A percentile compares a stretch with the other conserved stretches of the same genome.
Evolutionary conservation across 768 basidiomycete species (phyloP).

Genomic region (Epithele typhae): DNA sequence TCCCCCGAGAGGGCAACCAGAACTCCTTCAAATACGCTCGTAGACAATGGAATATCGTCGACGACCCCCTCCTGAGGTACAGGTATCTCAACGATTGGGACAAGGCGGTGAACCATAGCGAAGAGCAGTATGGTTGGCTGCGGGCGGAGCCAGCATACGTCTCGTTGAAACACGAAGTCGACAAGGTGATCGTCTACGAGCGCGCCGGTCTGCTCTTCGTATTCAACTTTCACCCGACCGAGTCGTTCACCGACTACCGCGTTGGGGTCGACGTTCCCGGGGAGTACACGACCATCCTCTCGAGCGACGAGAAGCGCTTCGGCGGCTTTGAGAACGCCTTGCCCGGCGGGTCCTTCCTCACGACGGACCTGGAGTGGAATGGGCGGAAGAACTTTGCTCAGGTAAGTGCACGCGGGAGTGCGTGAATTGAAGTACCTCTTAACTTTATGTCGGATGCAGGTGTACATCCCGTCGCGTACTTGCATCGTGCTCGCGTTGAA

Average conservation of each 20-base stretch:
- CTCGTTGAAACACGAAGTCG: slow-evolving; percentile 88
- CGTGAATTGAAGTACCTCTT: no score
- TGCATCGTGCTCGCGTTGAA: slow-evolving; percentile 59
- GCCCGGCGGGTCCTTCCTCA: slow-evolving; percentile 62
- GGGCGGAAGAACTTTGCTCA: slow-evolving; percentile 87
- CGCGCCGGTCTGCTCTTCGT: slow-evolving; percentile 91
- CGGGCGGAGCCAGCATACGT: slow-evolving; percentile 82
- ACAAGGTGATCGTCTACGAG: slow-evolving; percentile 94
- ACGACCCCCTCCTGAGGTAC: slow-evolving; percentile 85
- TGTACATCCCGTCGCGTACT: slow-evolving; percentile 67
- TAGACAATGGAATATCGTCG: slow-evolving; percentile 93
- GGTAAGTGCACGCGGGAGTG: slow-evolving; percentile 37
- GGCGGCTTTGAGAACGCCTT: slow-evolving; percentile 87
- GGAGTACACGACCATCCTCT: slow-evolving; percentile 77
- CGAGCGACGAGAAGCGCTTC: slow-evolving; percentile 81
- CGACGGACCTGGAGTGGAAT: slow-evolving; percentile 89
- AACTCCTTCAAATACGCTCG: slow-evolving; percentile 97
- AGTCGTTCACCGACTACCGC: slow-evolving; percentile 91
- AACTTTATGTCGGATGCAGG: slow-evolving; percentile 37
- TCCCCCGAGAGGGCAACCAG: slow-evolving; percentile 92
- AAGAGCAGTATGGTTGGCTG: slow-evolving; percentile 82
- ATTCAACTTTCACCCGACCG: slow-evolving; percentile 94
- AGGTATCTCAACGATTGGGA: slow-evolving; percentile 94
- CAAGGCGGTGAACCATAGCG: slow-evolving; percentile 82
- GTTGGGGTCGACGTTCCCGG: slow-evolving; percentile 86